A percentile compares a stretch with the other conserved stretches of the same genome.
phyloP scores from a whole-genome alignment of 495 filamentous ascomycete species.

The Trichoderma reesei region DNA sequence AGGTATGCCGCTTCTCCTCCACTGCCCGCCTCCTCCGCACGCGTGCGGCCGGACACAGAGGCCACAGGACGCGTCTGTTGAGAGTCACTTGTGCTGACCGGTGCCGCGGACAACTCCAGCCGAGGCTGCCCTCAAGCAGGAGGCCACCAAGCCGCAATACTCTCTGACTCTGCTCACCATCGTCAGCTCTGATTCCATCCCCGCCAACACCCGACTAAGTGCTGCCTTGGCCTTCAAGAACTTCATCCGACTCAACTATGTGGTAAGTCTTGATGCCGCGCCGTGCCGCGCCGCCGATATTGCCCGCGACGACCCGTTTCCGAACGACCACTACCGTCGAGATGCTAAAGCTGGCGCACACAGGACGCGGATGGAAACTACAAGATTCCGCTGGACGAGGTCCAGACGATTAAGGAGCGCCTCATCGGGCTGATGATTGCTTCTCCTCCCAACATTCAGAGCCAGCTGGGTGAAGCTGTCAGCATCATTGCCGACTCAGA shows the following conservation, averaged over 20 bases:
- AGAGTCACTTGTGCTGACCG: background rate
- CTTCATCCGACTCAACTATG: slow-evolving; percentile 86
- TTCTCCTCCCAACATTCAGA: slow-evolving; percentile 75
- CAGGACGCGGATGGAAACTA: slow-evolving; percentile 86
- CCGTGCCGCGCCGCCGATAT: background rate
- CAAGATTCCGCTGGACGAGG: slow-evolving; percentile 71
- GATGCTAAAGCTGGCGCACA: background rate
- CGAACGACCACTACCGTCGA: slow-evolving; percentile 1
- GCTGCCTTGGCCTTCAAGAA: slow-evolving; percentile 97
- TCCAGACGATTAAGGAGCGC: slow-evolving; percentile 81
- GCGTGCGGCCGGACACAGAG: background rate
- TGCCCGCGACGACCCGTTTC: background rate
- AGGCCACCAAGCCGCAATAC: slow-evolving; percentile 73
- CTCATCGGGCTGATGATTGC: slow-evolving; percentile 94
- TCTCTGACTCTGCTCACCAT: slow-evolving; percentile 82
- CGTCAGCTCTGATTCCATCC: slow-evolving; percentile 59
- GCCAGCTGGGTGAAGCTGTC: slow-evolving; percentile 90
- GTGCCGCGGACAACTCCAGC: slow-evolving; percentile 41
- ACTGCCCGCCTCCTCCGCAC: slow-evolving; percentile 4
- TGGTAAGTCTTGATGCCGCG: slow-evolving; percentile 35
- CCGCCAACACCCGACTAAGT: slow-evolving; percentile 71
- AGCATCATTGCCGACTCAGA: slow-evolving; percentile 96
- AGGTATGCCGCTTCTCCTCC: slow-evolving; percentile 43
- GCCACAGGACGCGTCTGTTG: background rate
- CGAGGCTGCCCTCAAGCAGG: slow-evolving; percentile 62